A percentile compares a stretch with the other conserved stretches of the same genome.
Evolutionary conservation across 306 rosid genomes (phyloP).

Genomic region (Luffa aegyptiaca): DNA sequence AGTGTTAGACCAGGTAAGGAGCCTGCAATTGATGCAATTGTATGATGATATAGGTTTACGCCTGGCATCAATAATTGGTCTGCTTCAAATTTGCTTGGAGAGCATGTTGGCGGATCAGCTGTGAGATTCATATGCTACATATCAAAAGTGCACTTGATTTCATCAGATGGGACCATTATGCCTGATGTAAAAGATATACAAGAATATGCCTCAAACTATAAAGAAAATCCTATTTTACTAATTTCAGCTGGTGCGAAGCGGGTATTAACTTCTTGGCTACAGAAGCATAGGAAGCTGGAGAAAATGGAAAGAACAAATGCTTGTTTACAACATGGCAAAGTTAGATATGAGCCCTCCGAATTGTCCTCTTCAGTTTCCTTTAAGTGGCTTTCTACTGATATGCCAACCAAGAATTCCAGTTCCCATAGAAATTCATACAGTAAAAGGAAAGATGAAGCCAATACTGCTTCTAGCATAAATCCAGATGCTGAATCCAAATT

Average conservation of each 20-base stretch:
- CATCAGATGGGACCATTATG: constrained; percentile 19
- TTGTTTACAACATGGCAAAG: constrained; percentile 24
- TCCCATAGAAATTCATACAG: constrained; percentile 24
- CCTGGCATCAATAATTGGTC: constrained; percentile 63
- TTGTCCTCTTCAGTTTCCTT: constrained; percentile 56
- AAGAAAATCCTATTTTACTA: constrained; percentile 47
- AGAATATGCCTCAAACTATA: constrained; percentile 21
- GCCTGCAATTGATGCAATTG: constrained; percentile 9
- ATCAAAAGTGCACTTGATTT: constrained; percentile 50
- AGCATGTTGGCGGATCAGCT: constrained; percentile 97
- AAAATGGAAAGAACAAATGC: constrained; percentile 21
- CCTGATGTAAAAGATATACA: constrained; percentile 17
- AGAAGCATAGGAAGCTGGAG: constrained; percentile 35
- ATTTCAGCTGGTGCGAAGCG: constrained; percentile 98
- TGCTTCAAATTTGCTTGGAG: constrained; percentile 81
- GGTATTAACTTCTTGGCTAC: constrained; percentile 86
- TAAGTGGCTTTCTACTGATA: constrained; percentile 97
- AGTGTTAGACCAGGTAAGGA: background rate
- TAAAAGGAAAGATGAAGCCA: constrained; percentile 19
- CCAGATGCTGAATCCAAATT: constrained; percentile 25
- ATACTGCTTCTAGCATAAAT: constrained; percentile 19
- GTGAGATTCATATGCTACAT: constrained; percentile 77
- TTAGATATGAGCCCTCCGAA: constrained; percentile 23
- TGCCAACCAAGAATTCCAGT: constrained; percentile 62
- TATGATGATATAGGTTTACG: constrained; percentile 49